A percentile compares a stretch with the other conserved stretches of the same genome.
Conservation (phyloP, 768 basidiomycete genomes). For the Lactifluus piperatus region DNA sequence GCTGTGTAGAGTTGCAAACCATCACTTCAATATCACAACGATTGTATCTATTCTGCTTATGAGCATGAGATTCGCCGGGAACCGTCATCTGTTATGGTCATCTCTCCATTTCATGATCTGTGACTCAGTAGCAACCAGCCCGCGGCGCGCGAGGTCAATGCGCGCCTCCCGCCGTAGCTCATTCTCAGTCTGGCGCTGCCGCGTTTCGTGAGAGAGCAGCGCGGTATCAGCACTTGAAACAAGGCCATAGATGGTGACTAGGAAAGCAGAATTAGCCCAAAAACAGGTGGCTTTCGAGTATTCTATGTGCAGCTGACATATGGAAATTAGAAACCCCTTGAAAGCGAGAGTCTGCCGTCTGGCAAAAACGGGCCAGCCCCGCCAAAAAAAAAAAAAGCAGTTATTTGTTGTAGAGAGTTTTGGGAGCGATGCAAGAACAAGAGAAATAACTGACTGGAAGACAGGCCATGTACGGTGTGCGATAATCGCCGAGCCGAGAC, state of each 20-base stretch:
- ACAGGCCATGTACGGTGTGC: constrained; percentile 64
- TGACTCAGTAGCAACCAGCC: constrained; percentile 73
- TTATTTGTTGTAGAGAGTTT: background rate
- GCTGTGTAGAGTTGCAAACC: constrained; percentile 14
- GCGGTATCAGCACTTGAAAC: constrained; percentile 72
- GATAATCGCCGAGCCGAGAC: constrained; percentile 51
- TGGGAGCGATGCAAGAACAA: background rate
- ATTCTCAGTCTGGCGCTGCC: constrained; percentile 59
- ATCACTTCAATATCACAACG: constrained; percentile 5
- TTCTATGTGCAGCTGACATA: constrained; percentile 39
- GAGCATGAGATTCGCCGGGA: background rate
- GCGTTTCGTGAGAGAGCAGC: constrained; percentile 59
- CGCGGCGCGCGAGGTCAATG: constrained; percentile 63
- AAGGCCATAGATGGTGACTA: constrained; percentile 57
- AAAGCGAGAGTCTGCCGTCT: constrained; percentile 76
- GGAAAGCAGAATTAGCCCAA: constrained; percentile 23
- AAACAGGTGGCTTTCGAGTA: background rate
- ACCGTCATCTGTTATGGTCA: constrained; percentile 20
- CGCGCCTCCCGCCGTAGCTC: constrained; percentile 63
- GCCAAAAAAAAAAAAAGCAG: background rate
- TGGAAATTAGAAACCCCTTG: constrained; percentile 70
- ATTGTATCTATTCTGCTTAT: constrained; percentile 13
- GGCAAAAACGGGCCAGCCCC: background rate
- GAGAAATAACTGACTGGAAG: constrained; percentile 42
- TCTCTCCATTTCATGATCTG: constrained; percentile 77